Evolutionary conservation across 2,329 filamentous ascomycete genomes (phyloP).

Genomic region (Paraphoma sp.): DNA sequence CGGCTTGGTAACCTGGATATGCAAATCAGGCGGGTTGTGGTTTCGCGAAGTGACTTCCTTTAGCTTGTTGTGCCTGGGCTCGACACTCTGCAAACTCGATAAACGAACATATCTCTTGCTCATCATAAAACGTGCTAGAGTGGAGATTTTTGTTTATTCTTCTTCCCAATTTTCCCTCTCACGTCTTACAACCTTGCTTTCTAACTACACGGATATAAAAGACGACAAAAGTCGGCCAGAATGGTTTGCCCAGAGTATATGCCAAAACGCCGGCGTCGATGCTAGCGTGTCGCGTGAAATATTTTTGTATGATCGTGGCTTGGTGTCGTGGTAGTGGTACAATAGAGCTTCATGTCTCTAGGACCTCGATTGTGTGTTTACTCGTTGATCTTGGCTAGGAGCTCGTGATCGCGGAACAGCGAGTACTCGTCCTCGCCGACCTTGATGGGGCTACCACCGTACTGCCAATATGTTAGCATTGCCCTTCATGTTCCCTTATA

Average conservation of each 20-base stretch:
- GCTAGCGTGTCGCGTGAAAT: conserved; percentile 29
- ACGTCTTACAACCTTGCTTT: conserved; percentile 4
- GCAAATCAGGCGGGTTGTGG: neutral
- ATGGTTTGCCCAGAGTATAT: conserved; percentile 24
- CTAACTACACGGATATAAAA: conserved; percentile 24
- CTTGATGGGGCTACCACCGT: conserved; percentile 93
- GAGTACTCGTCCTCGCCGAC: conserved; percentile 96
- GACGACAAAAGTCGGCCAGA: conserved; percentile 17
- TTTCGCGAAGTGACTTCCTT: neutral
- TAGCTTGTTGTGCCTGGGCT: neutral
- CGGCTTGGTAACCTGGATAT: conserved; percentile 25
- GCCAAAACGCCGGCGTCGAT: conserved; percentile 39
- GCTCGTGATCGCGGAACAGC: conserved; percentile 96
- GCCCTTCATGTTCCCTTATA: neutral
- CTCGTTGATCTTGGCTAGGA: conserved; percentile 99
- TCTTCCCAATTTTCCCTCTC: conserved; percentile 13
- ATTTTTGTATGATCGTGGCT: conserved; percentile 18
- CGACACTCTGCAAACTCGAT: no score
- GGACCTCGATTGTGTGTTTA: conserved; percentile 52
- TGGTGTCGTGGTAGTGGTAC: conserved; percentile 37
- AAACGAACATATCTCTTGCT: no score
- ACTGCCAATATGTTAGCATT: conserved; percentile 64
- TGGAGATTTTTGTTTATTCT: conserved; percentile 24
- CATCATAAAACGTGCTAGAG: conserved; percentile 7
- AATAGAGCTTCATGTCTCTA: neutral